Evolutionary conservation across 148 eudicot genomes (phyloP).

Genomic region (Silene uniflora): DNA sequence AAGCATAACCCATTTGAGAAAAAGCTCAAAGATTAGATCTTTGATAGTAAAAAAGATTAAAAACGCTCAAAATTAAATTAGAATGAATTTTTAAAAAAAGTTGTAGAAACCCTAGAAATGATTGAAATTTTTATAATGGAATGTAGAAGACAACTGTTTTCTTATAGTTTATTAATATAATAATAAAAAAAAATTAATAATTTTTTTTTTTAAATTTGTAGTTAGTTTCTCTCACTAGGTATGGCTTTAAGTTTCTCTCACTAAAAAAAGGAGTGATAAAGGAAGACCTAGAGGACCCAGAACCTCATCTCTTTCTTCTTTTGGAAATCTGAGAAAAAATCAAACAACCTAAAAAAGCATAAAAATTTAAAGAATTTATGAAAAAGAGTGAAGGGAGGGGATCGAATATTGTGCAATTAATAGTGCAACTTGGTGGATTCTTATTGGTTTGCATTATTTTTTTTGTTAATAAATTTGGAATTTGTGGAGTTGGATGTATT

Average conservation of each 20-base stretch:
- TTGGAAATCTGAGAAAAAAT: slow-evolving; percentile 36
- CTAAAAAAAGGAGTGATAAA: background rate
- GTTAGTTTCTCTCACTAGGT: background rate
- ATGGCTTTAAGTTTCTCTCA: too few relatives aligned
- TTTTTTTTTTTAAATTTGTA: too few relatives aligned
- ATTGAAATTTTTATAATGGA: background rate
- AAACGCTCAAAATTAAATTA: background rate
- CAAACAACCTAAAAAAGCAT: slow-evolving; percentile 30
- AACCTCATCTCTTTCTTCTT: slow-evolving; percentile 57
- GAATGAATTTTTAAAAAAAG: background rate
- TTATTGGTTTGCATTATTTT: slow-evolving; percentile 12
- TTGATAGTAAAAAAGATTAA: slow-evolving; percentile 17
- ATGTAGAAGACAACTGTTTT: slow-evolving; percentile 18
- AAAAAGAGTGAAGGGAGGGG: background rate
- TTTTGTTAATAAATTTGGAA: background rate
- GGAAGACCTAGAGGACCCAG: slow-evolving; percentile 20
- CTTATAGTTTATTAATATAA: background rate
- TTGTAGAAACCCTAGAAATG: slow-evolving; percentile 32
- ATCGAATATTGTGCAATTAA: slow-evolving; percentile 19
- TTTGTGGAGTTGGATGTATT: background rate
- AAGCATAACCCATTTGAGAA: slow-evolving; percentile 22
- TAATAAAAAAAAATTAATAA: too few relatives aligned
- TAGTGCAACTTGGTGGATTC: slow-evolving; percentile 16
- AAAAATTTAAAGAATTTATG: background rate
- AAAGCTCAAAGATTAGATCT: slow-evolving; percentile 22